phyloP scores from a whole-genome alignment of 148 eudicot species.

The Bassia scoparia region DNA sequence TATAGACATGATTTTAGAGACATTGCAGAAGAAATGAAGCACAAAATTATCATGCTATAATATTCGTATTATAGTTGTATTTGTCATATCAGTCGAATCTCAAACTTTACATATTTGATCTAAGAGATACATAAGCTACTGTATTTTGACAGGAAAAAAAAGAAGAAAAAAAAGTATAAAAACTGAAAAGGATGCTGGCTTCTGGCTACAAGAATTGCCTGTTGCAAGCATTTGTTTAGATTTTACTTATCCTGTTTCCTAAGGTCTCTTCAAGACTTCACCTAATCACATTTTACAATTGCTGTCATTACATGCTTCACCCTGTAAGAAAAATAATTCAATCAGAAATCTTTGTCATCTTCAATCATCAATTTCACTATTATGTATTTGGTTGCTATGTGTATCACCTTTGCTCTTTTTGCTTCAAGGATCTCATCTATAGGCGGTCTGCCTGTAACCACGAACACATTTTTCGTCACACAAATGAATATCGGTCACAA shows the following conservation, averaged over 20 bases:
- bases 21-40: constrained; percentile 16
- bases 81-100: neutral
- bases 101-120: neutral
- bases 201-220: constrained; percentile 2
- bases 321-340: constrained; percentile 35
- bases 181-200: neutral
- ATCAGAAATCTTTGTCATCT: neutral
- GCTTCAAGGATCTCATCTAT: constrained; percentile 69
- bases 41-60: neutral
- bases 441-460: constrained; percentile 72
- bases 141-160: no score
- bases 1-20: constrained; percentile 16
- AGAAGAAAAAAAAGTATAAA: neutral
- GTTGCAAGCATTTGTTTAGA: constrained; percentile 5
- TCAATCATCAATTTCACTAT: no score
- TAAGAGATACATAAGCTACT: constrained; percentile 1
- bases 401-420: constrained; percentile 54
- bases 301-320: constrained; percentile 54
- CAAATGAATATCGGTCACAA: neutral
- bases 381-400: neutral
- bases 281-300: constrained; percentile 56
- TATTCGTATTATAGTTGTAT: neutral
- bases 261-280: constrained; percentile 3
- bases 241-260: no score
- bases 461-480: neutral